Percentiles rank a stretch among this genome's conserved stretches.
phyloP scores from a whole-genome alignment of 768 basidiomycete species.

The Naematelia aurantialba region DNA sequence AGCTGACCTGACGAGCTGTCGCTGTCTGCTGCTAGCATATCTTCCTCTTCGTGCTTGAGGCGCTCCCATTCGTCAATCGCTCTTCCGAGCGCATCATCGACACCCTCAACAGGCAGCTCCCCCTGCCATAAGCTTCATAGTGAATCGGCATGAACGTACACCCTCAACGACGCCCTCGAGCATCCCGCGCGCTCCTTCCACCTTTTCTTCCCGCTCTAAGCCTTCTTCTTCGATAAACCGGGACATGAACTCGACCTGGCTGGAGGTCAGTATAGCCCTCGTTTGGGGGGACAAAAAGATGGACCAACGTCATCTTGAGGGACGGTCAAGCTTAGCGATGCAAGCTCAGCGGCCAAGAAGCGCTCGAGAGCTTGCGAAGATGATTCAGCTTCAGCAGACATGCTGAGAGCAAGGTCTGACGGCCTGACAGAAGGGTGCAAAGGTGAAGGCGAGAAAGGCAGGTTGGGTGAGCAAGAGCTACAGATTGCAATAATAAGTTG shows the following conservation, averaged over 20 bases:
- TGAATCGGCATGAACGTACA: constrained; percentile 14
- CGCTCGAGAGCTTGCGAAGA: constrained; percentile 40
- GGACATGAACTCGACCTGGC: constrained; percentile 47
- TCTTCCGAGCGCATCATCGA: constrained; percentile 27
- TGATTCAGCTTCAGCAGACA: constrained; percentile 19
- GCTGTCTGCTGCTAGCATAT: constrained; percentile 7
- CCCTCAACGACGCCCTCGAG: constrained; percentile 40
- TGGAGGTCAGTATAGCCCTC: neutral
- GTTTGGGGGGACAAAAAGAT: neutral
- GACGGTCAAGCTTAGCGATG: constrained; percentile 22
- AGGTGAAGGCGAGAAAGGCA: neutral
- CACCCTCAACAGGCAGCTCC: constrained; percentile 18
- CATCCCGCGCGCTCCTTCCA: constrained; percentile 48
- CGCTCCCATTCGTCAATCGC: constrained; percentile 31
- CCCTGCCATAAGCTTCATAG: constrained; percentile 13
- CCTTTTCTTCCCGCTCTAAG: constrained; percentile 44
- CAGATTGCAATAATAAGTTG: too few relatives aligned
- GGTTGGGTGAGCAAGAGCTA: too few relatives aligned
- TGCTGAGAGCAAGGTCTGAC: neutral
- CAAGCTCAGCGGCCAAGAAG: constrained; percentile 32
- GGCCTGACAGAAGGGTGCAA: neutral
- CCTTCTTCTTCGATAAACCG: constrained; percentile 49
- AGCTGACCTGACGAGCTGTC: neutral
- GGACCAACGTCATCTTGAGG: constrained; percentile 43
- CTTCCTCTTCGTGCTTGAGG: constrained; percentile 17